Evolutionary conservation across 306 rosid species (phyloP).

Genomic region (Gastrolobium bilobum): DNA sequence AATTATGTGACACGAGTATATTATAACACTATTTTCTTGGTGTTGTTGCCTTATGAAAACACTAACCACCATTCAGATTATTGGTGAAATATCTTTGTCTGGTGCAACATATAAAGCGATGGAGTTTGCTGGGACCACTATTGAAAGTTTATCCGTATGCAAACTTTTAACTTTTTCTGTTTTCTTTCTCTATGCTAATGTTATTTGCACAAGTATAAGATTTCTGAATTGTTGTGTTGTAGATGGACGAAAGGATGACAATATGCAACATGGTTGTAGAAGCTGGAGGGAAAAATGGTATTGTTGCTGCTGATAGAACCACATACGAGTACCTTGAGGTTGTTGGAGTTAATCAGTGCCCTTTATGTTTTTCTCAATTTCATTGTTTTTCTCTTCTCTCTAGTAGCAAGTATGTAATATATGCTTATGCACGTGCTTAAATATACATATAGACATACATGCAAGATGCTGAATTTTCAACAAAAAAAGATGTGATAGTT

Average conservation of each 20-base stretch:
- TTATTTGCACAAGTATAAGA: slow-evolving; percentile 14
- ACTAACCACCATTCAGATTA: slow-evolving; percentile 61
- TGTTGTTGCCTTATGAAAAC: slow-evolving; percentile 37
- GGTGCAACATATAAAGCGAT: slow-evolving; percentile 92
- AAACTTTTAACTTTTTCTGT: not conserved
- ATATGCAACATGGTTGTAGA: slow-evolving; percentile 94
- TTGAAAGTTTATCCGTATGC: slow-evolving; percentile 81
- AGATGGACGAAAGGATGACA: slow-evolving; percentile 98
- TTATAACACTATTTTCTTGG: slow-evolving; percentile 7
- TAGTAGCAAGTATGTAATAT: not conserved
- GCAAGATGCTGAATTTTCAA: slow-evolving; percentile 10
- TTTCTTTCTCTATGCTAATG: slow-evolving; percentile 3
- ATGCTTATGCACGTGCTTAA: not conserved
- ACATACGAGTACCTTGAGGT: slow-evolving; percentile 92
- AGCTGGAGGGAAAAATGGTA: slow-evolving; percentile 93
- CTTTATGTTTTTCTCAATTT: not conserved
- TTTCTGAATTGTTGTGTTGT: slow-evolving; percentile 16
- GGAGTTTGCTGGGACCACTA: slow-evolving; percentile 85
- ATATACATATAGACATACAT: not conserved
- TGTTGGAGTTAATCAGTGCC: slow-evolving; percentile 40
- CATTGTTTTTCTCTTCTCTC: not conserved
- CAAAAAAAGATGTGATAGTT: not conserved
- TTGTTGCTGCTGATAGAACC: slow-evolving; percentile 77
- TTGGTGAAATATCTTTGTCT: slow-evolving; percentile 89
- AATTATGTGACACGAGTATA: slow-evolving; percentile 3